phyloP scores from a whole-genome alignment of 2,329 filamentous ascomycete genomes.

The Aspergillus quadricinctus region DNA sequence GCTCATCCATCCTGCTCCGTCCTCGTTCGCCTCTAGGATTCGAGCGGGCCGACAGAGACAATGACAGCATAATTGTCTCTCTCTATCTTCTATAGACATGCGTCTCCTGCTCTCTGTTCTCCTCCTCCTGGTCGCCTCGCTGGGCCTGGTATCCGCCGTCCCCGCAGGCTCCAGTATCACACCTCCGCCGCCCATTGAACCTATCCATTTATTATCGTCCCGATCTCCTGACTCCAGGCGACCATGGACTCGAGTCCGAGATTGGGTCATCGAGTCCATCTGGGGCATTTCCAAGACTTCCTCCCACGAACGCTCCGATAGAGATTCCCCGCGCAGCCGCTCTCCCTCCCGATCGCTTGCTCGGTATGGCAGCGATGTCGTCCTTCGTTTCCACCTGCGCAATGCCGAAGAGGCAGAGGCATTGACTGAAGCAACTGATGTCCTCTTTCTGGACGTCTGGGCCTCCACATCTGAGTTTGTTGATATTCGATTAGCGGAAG shows the following conservation, averaged over 20 bases:
- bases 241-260: constrained; percentile 37
- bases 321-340: constrained; percentile 12
- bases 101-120: constrained; percentile 13
- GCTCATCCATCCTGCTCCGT: neutral
- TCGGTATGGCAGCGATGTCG: constrained; percentile 74
- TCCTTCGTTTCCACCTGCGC: constrained; percentile 80
- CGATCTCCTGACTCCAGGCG: constrained; percentile 27
- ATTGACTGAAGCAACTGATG: constrained; percentile 67
- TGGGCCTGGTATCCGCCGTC: constrained; percentile 23
- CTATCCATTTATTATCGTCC: constrained; percentile 23
- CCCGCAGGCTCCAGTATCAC: constrained; percentile 36
- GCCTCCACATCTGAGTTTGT: constrained; percentile 75
- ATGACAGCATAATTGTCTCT: neutral
- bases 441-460: constrained; percentile 87
- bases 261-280: constrained; percentile 41
- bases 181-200: constrained; percentile 27
- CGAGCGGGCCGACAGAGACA: neutral
- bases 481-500: constrained; percentile 73
- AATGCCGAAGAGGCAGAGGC: constrained; percentile 64
- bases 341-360: constrained; percentile 38
- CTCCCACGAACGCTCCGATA: constrained; percentile 16
- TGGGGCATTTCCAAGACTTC: constrained; percentile 36
- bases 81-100: constrained; percentile 4
- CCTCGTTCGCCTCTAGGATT: neutral
- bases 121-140: constrained; percentile 15